Base-by-base conservation (phyloP, 179 eudicot genomes). In the Heliamphora pulchella region DNA sequence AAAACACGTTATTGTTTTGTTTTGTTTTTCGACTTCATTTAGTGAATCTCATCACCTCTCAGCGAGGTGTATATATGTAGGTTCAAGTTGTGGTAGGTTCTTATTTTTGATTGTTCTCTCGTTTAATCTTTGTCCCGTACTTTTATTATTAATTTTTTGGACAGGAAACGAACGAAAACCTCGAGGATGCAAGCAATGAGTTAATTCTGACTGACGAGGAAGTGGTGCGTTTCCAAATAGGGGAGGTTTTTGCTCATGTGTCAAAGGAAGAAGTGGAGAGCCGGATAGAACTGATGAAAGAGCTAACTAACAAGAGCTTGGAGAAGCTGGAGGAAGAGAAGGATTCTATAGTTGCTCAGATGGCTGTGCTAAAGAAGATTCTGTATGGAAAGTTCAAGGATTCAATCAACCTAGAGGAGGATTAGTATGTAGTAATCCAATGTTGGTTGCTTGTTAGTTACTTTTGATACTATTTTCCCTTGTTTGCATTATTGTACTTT, bases 341-440 rank as follows among this genome's bases (percentile, higher is more conserved):
- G 89, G 87, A 83, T 53, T 81, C 91, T 0, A 79, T 91, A 39
- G 78, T 90, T 78, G 88, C 92, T 31, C 94, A 96, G 74, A 96
- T 96, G 99, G 88, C 91, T 3, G 93, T 85, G 68, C 78, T 96
- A 81, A 96, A 96, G 90, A 94, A 90, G 81, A 87, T 92, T 74
- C 78, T 96, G 74, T 96, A 94, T 84, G 99, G 88, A 18, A 92
- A 94, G 85, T 96, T 94, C 83, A 96, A 93, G 67, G 97, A 96
- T 81, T 94, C 99, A 77, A 96, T 96, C 87, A 96, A 96, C 82
- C 91, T 96, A 2, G 98, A 96, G 83, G 98, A 96, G 84, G 98
- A 94, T 59, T 94, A 85, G 75, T 59, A 20, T 4, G 5, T 54
- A 3, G 41, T 71, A 71, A 51, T 44, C 51, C 3, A 39, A 50